These are phyloP conservation scores for Melaleuca alternifolia DNA, from an alignment of 345 rosid species.

Conservation along the genomic window DNA sequence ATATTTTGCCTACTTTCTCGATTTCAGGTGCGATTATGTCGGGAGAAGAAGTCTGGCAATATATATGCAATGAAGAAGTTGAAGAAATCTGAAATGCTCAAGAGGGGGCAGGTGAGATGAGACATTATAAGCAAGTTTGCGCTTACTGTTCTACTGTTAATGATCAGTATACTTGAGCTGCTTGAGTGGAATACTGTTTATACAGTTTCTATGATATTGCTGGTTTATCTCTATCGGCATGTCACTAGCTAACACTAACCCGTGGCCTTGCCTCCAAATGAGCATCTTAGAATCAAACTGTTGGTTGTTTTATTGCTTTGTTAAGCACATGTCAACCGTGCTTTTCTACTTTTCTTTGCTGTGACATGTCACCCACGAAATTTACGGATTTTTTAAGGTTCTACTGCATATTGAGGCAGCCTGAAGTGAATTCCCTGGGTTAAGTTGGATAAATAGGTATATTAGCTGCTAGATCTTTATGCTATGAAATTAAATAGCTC, in stretches of 20 bases:
- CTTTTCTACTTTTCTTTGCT: not conserved
- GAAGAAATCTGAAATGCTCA: conserved; percentile 97
- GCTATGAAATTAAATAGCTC: not conserved
- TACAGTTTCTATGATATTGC: not conserved
- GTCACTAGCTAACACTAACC: not conserved
- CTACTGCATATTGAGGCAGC: not conserved
- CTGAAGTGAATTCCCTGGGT: not conserved
- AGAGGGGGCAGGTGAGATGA: conserved; percentile 80
- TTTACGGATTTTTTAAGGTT: not conserved
- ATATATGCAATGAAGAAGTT: conserved; percentile 98
- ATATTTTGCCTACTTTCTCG: not conserved
- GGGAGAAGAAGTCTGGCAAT: conserved; percentile 93
- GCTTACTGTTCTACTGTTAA: not conserved
- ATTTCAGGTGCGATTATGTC: conserved; percentile 72
- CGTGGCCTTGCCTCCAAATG: not conserved
- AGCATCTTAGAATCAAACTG: not conserved
- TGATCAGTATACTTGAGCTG: not conserved
- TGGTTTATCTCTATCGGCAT: not conserved
- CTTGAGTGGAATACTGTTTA: not conserved
- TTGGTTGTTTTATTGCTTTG: not conserved
- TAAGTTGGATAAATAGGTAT: not conserved
- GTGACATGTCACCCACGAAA: not conserved
- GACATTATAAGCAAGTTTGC: not conserved
- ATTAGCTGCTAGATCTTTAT: not conserved
- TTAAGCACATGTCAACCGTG: not conserved